phyloP scores from a whole-genome alignment of 805 yeast genomes.

The Dipodascus albidus region DNA sequence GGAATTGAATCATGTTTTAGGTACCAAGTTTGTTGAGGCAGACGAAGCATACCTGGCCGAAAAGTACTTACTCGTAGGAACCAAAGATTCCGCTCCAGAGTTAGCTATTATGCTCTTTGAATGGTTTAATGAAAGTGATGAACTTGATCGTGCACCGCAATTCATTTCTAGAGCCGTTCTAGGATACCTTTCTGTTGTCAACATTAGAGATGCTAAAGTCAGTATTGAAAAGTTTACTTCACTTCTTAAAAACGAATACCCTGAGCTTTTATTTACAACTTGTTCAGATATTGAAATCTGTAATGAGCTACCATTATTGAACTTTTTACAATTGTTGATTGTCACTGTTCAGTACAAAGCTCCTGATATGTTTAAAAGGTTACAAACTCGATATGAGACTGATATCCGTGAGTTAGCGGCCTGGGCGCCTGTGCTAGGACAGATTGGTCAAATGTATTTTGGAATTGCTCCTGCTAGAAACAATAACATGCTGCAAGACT shows the following conservation, averaged over 20 bases:
- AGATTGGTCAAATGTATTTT: constrained; percentile 52
- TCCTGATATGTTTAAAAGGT: constrained; percentile 40
- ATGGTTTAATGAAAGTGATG: constrained; percentile 31
- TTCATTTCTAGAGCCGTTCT: constrained; percentile 50
- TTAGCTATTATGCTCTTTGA: constrained; percentile 38
- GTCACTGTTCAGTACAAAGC: constrained; percentile 44
- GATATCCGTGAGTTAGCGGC: constrained; percentile 25
- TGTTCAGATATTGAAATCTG: constrained; percentile 24
- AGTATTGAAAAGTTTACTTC: constrained; percentile 30
- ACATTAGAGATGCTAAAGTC: constrained; percentile 45
- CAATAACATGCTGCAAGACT: constrained; percentile 48
- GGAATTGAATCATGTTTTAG: constrained; percentile 62
- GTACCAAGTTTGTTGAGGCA: constrained; percentile 42
- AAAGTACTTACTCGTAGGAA: constrained; percentile 58
- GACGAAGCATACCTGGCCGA: constrained; percentile 57
- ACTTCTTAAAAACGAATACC: constrained; percentile 18
- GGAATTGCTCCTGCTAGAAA: constrained; percentile 43
- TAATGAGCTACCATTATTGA: constrained; percentile 37
- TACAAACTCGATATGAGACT: constrained; percentile 38
- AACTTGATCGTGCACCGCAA: constrained; percentile 21
- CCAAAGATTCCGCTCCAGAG: constrained; percentile 34
- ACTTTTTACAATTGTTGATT: constrained; percentile 59
- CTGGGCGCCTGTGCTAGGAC: constrained; percentile 36
- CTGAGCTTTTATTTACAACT: constrained; percentile 10
- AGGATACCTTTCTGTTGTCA: constrained; percentile 60